Evolutionary conservation across 441 rosid genomes (phyloP).

Genomic region (Erodium moschatum): DNA sequence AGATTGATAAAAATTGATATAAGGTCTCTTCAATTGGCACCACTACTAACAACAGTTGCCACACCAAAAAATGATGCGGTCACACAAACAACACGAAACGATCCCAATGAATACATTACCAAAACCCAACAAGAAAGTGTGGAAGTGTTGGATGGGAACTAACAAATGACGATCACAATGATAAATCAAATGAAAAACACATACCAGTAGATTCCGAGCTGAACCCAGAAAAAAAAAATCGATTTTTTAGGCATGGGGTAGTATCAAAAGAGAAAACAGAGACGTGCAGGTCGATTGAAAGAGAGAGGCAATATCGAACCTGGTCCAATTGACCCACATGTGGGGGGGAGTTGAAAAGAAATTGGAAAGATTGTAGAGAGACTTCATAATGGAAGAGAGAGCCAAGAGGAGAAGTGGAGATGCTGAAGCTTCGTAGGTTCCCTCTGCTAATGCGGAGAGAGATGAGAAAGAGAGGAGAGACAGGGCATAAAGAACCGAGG

Average conservation of each 20-base stretch:
- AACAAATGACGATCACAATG: not conserved
- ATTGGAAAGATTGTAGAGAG: not conserved
- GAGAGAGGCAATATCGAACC: not conserved
- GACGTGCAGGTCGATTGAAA: not conserved
- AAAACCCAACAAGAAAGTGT: not conserved
- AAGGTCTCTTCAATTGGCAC: not conserved
- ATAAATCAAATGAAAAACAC: not conserved
- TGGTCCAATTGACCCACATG: not conserved
- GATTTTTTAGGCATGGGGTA: not conserved
- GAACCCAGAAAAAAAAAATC: not conserved
- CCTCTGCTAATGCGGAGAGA: slow-evolving; percentile 11
- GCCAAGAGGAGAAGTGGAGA: not conserved
- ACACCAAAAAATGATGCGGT: not conserved
- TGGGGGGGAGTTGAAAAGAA: not conserved
- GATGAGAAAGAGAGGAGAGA: not conserved
- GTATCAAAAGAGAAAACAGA: too few species aligned
- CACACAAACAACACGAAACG: not conserved
- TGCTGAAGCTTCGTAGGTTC: slow-evolving; percentile 6
- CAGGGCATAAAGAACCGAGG: not conserved
- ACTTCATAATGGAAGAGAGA: not conserved
- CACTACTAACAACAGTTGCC: not conserved
- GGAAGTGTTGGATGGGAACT: not conserved
- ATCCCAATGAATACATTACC: not conserved
- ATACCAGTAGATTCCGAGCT: not conserved
- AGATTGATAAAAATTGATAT: not conserved